These are phyloP conservation scores for Mycena maculata DNA, from an alignment of 768 basidiomycete species.

Conservation along the genomic window DNA sequence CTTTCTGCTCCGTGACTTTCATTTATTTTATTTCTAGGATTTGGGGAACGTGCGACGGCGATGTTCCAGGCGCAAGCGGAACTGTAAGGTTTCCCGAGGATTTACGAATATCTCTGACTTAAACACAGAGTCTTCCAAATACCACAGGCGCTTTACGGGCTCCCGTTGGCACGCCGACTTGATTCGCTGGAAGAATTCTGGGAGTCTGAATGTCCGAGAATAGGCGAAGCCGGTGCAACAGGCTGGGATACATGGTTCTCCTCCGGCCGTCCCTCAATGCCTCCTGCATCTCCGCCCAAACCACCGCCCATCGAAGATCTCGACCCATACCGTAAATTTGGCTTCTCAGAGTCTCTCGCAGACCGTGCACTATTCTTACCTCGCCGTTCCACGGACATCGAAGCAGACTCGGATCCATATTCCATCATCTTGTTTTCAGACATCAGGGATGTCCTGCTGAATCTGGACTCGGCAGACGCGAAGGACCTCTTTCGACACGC, in stretches of 20 bases:
- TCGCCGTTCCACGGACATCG: constrained; percentile 64
- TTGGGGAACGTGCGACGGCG: constrained; percentile 76
- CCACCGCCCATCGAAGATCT: constrained; percentile 40
- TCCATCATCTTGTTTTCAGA: constrained; percentile 79
- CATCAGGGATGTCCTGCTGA: constrained; percentile 67
- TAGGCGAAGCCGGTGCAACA: constrained; percentile 71
- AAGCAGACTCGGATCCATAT: constrained; percentile 73
- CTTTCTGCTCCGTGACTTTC: constrained; percentile 2
- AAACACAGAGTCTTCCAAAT: constrained; percentile 65
- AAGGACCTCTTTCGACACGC: constrained; percentile 71
- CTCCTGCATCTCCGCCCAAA: constrained; percentile 20
- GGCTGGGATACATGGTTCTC: constrained; percentile 79
- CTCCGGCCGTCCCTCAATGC: constrained; percentile 42
- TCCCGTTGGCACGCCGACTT: constrained; percentile 61
- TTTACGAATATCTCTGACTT: not conserved
- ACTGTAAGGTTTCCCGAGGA: constrained; percentile 62
- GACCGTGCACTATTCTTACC: constrained; percentile 62
- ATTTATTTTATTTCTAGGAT: constrained; percentile 60
- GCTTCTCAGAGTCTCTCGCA: constrained; percentile 60
- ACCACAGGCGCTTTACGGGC: constrained; percentile 57
- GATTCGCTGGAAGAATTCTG: constrained; percentile 82
- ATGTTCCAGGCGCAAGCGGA: constrained; percentile 89
- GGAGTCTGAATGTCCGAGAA: constrained; percentile 84
- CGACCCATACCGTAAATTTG: constrained; percentile 81
- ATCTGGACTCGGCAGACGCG: constrained; percentile 55